Percentiles rank a stretch among this genome's conserved stretches.
Conservation (phyloP, 2,329 filamentous ascomycete genomes). For the Cercospora sp. region DNA sequence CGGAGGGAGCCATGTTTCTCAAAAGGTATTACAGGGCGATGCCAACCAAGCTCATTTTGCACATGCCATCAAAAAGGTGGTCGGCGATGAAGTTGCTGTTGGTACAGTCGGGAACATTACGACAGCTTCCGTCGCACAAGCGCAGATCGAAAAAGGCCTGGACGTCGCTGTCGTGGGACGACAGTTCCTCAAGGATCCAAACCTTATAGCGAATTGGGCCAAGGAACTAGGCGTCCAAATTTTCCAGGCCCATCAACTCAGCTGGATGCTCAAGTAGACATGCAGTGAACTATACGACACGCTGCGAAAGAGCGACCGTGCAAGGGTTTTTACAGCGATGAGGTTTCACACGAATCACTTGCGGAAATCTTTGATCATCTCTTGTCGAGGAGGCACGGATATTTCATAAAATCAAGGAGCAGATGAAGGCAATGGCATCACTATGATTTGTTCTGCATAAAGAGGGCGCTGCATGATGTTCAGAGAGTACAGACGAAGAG, state of each 20-base stretch:
- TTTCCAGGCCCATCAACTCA: background rate
- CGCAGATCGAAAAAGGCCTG: background rate
- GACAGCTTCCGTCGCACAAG: background rate
- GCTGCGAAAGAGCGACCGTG: too few relatives aligned
- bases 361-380: too few relatives aligned
- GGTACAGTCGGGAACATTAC: background rate
- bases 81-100: background rate
- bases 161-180: background rate
- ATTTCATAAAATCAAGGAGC: too few relatives aligned
- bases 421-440: too few relatives aligned
- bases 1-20: background rate
- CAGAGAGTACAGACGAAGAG: too few relatives aligned
- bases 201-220: background rate
- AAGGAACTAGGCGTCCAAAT: background rate
- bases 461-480: too few relatives aligned
- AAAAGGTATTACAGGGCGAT: background rate
- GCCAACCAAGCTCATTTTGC: background rate
- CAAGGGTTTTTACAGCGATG: too few relatives aligned
- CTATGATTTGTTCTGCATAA: too few relatives aligned
- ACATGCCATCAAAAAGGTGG: background rate
- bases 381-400: too few relatives aligned
- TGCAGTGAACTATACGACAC: too few relatives aligned
- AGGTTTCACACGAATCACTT: too few relatives aligned
- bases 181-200: background rate
- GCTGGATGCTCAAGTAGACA: background rate